phyloP scores from a whole-genome alignment of 2,329 filamentous ascomycete genomes.

The Tolypocladium guangdongense region DNA sequence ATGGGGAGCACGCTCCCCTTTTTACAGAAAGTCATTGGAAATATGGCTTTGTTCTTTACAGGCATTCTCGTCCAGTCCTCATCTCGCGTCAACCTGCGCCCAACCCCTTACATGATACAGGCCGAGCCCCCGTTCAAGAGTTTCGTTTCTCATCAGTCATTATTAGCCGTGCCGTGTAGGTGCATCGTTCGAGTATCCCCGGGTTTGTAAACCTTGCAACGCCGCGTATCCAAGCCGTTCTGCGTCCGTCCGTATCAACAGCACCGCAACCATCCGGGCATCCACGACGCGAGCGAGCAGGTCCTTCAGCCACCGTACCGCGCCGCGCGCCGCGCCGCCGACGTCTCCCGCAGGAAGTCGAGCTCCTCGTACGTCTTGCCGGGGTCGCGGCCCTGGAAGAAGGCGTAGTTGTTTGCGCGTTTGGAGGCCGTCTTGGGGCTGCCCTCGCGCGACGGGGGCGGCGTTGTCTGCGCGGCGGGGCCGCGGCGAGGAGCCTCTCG shows the following conservation, averaged over 20 bases:
- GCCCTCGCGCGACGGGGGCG: not conserved
- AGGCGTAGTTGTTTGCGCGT: slow-evolving; percentile 17
- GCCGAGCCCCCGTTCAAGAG: not conserved
- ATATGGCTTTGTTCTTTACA: not conserved
- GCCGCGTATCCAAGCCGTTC: not conserved
- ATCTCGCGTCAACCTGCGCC: not conserved
- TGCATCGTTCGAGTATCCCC: not conserved
- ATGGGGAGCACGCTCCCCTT: not conserved
- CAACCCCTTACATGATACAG: not conserved
- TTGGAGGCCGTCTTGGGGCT: slow-evolving; percentile 1
- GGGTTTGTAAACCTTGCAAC: not conserved
- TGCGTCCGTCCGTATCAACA: not conserved
- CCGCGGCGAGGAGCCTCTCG: not conserved
- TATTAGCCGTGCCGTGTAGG: not conserved
- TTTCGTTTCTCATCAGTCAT: not conserved
- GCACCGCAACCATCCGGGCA: not conserved
- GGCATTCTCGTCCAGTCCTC: not conserved
- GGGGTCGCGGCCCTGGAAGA: slow-evolving; percentile 13
- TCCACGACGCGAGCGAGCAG: not conserved
- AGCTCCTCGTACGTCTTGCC: slow-evolving; percentile 13
- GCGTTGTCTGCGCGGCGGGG: not conserved
- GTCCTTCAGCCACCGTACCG: not conserved
- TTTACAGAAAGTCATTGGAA: not conserved
- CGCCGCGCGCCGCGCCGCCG: not conserved
- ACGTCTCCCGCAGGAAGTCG: slow-evolving; percentile 4